Evolutionary conservation across 352 stramenopile genomes (phyloP).

Genomic region (Phytophthora aleatoria): DNA sequence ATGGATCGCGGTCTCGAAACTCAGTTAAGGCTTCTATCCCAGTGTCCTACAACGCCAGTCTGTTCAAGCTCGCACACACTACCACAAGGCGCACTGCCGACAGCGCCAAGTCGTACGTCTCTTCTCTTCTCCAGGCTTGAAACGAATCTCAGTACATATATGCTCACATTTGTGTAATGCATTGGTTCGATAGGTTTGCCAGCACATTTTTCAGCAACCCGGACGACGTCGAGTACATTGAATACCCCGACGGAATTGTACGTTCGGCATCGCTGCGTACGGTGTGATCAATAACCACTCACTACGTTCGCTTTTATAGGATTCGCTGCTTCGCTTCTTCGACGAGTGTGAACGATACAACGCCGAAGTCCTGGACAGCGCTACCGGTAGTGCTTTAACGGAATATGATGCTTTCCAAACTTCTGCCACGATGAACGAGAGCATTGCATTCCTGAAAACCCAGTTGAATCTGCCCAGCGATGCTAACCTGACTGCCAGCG

Average conservation of each 20-base stretch:
- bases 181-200: constrained; percentile 45
- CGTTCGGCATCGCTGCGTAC: neutral
- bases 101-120: constrained; percentile 50
- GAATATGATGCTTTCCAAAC: constrained; percentile 42
- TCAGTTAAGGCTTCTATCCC: constrained; percentile 17
- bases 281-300: neutral
- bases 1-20: constrained; percentile 41
- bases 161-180: neutral
- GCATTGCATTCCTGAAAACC: constrained; percentile 35
- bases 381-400: constrained; percentile 28
- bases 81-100: constrained; percentile 51
- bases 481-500: constrained; percentile 34
- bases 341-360: constrained; percentile 66
- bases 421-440: constrained; percentile 44
- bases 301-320: constrained; percentile 28
- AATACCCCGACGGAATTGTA: constrained; percentile 51
- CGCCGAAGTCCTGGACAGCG: constrained; percentile 53
- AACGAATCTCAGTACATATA: neutral
- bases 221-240: constrained; percentile 50
- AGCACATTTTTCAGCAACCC: constrained; percentile 66
- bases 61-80: constrained; percentile 63
- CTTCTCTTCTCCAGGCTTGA: neutral
- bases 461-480: constrained; percentile 44
- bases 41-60: constrained; percentile 36
- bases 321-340: constrained; percentile 70